Base-by-base conservation (phyloP, 257 asterid genomes). In the Solanum appendiculatum region DNA sequence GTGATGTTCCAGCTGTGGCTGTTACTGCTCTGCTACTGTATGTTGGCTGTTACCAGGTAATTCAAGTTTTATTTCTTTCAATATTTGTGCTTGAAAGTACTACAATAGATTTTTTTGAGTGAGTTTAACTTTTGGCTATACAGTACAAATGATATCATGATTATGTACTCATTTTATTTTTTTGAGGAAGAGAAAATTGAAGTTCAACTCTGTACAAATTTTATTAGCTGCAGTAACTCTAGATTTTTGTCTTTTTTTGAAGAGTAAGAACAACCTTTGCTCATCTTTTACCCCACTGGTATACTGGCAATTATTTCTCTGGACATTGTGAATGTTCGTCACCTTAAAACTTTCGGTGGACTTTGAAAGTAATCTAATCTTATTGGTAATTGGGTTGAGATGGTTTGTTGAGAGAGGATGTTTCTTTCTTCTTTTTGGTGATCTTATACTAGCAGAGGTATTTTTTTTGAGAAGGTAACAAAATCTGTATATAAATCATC, bases 11-110 rank as follows among this genome's bases (percentile, higher is more conserved):
- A 39, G 95, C 93, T 82, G 90, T 96, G 86, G 99, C 99, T 83
- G 98, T 97, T 86, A 90, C 84, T 86, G 98, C 98, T 84, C 89
- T 97, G 94, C 96, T 97, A 66, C 88, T 94, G 83, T 97, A 97
- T 80, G 99, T 97, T 88, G 99, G 99, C 82, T 96, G 98, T 87
- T 97, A 97, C 92, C 99, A 97, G 98, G 99, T 94, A 91, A 87
- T 83, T 36, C 69, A 70, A 44, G 21, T 11, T 72, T 15, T 74
- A 64, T 74, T 85, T 81, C 63, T 66, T 68, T 60, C 58, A 34
- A 39, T 40, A 37, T 31, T n/a, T 77, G 37, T 33, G 34, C 20
- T 64, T 42, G 84, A 33, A 68, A 74, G 29, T 58, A 25, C 48
- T 40, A 84, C 42, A 14, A 23, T 33, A 70, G 84, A 42, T 29